These are phyloP conservation scores for Cardamine chenopodiifolia DNA, from an alignment of 345 rosid species.

Conservation along the genomic window DNA sequence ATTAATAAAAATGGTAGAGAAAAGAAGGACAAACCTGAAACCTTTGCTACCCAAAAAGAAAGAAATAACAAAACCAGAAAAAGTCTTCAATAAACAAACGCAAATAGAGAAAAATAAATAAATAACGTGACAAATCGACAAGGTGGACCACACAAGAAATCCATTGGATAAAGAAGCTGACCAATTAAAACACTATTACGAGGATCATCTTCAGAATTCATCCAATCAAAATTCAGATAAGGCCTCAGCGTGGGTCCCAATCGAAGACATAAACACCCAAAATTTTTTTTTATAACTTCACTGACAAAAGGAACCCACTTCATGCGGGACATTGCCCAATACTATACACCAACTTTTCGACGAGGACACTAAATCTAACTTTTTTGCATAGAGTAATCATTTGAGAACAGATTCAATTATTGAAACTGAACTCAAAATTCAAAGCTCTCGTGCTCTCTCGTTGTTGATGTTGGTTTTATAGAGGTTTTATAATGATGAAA, in stretches of 20 bases:
- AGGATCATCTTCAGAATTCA: conserved; percentile 50
- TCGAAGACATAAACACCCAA: conserved; percentile 44
- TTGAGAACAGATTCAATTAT: conserved; percentile 19
- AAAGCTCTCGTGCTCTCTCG: conserved; percentile 11
- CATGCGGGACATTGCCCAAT: conserved; percentile 42
- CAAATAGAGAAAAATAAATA: background rate
- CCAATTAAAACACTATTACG: conserved; percentile 54
- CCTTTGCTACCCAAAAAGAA: conserved; percentile 7
- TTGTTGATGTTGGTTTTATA: conserved; percentile 19
- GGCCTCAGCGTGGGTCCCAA: conserved; percentile 48
- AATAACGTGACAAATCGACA: conserved; percentile 26
- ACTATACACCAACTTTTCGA: conserved; percentile 21
- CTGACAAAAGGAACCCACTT: conserved; percentile 36
- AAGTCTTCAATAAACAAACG: background rate
- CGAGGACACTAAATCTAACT: conserved; percentile 15
- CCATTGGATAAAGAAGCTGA: conserved; percentile 46
- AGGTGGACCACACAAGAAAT: conserved; percentile 51
- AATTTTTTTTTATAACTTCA: conserved; percentile 22
- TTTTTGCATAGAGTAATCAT: conserved; percentile 20
- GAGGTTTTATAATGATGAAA: conserved; percentile 48
- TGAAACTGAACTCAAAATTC: conserved; percentile 7
- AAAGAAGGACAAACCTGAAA: background rate
- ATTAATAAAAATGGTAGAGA: background rate
- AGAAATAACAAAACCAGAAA: conserved; percentile 14
- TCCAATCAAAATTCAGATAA: conserved; percentile 77